phyloP scores from a whole-genome alignment of 495 filamentous ascomycete species.

The Rhizodiscina lignyota region DNA sequence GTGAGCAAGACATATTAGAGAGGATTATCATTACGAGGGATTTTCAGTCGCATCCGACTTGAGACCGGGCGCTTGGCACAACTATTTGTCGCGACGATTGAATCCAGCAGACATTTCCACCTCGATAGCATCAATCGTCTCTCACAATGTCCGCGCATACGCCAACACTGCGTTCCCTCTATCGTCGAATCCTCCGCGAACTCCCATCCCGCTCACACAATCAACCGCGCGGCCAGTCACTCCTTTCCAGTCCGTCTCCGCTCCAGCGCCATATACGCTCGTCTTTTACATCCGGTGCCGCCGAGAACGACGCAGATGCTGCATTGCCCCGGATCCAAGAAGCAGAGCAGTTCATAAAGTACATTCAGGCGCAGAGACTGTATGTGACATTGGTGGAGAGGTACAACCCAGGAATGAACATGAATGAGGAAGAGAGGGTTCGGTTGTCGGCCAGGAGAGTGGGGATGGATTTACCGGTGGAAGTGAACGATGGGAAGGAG shows the following conservation, averaged over 20 bases:
- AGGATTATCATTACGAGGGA: no score
- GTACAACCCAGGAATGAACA: constrained; percentile 79
- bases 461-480: constrained; percentile 66
- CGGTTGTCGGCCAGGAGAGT: constrained; percentile 71
- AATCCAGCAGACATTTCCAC: no score
- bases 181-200: constrained; percentile 82
- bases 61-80: no score
- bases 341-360: constrained; percentile 61
- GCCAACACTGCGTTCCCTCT: constrained; percentile 53
- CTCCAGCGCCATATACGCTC: constrained; percentile 27
- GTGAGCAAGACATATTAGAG: no score
- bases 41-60: no score
- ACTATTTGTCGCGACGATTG: no score
- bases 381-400: constrained; percentile 68
- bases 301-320: constrained; percentile 5
- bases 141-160: constrained; percentile 8
- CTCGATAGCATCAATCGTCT: constrained; percentile 8
- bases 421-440: constrained; percentile 74
- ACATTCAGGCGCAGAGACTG: constrained; percentile 63
- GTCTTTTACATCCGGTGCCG: constrained; percentile 23
- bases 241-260: constrained; percentile 30
- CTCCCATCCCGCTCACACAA: constrained; percentile 46
- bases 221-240: constrained; percentile 9
- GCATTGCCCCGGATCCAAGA: constrained; percentile 34
- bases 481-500: constrained; percentile 1